Conservation (phyloP, 176 grass and related monocot species). For the Olyra latifolia region DNA sequence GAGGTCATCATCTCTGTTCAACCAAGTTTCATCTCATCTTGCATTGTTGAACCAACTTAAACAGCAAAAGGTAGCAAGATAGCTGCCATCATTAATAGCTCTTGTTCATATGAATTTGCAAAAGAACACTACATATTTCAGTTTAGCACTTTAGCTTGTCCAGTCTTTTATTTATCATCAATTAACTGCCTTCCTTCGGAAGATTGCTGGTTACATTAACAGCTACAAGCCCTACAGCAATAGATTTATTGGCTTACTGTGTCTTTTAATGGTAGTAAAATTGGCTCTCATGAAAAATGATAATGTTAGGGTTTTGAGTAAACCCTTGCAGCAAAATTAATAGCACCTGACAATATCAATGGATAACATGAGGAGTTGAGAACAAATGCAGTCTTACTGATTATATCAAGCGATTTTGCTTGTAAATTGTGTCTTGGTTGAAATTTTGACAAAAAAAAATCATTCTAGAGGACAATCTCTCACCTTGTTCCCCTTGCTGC, state of each 20-base stretch:
- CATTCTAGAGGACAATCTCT: neutral
- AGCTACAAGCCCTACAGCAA: neutral
- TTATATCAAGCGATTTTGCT: constrained; percentile 10
- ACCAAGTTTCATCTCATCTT: neutral
- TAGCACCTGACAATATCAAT: neutral
- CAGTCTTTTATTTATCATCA: neutral
- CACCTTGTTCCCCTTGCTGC: neutral
- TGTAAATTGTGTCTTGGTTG: neutral
- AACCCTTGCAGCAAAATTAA: constrained; percentile 14
- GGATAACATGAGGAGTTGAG: neutral
- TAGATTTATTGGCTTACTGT: neutral
- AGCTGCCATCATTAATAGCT: neutral
- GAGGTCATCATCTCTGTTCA: neutral
- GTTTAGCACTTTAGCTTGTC: neutral
- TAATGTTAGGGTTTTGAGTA: neutral
- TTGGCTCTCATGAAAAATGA: constrained; percentile 7
- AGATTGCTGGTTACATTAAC: neutral
- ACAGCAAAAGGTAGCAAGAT: neutral
- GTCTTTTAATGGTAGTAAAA: neutral
- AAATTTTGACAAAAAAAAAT: neutral
- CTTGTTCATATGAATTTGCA: constrained; percentile 6
- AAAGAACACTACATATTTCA: neutral
- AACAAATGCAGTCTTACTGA: neutral
- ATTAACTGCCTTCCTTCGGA: neutral
- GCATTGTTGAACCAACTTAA: neutral